These are phyloP conservation scores for Leishmania turanica DNA, from an alignment of 208 protist species.

Conservation along the genomic window DNA sequence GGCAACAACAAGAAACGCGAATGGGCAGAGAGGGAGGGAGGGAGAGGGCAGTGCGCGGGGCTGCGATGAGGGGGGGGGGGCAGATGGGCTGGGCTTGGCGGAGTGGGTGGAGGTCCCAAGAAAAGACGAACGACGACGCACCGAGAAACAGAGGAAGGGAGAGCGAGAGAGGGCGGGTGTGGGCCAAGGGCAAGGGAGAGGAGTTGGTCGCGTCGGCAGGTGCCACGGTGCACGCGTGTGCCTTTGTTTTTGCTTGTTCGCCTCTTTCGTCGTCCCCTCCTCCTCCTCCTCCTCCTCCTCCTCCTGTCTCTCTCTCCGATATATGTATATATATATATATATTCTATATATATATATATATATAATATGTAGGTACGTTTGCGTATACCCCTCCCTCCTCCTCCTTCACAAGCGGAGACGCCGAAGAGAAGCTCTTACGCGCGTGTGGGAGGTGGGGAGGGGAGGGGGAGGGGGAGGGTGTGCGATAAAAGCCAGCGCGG, in stretches of 20 bases:
- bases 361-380: no score
- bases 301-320: background rate
- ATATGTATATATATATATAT: background rate
- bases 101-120: background rate
- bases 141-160: background rate
- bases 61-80: background rate
- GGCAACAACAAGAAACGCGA: background rate
- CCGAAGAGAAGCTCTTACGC: no score
- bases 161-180: background rate
- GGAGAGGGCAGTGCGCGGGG: constrained; percentile 5
- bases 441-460: no score
- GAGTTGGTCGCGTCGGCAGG: background rate
- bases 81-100: background rate
- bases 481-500: background rate
- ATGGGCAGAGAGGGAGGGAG: constrained; percentile 1
- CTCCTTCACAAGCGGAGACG: background rate
- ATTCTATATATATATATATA: background rate
- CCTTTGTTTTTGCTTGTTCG: no score
- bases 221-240: background rate
- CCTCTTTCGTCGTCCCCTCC: background rate
- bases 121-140: background rate
- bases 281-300: background rate
- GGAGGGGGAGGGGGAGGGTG: no score
- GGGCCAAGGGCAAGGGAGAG: no score
- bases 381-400: no score